These are phyloP conservation scores for Eimeria brunetti DNA, from an alignment of 169 alveolate species.

Conservation along the genomic window DNA sequence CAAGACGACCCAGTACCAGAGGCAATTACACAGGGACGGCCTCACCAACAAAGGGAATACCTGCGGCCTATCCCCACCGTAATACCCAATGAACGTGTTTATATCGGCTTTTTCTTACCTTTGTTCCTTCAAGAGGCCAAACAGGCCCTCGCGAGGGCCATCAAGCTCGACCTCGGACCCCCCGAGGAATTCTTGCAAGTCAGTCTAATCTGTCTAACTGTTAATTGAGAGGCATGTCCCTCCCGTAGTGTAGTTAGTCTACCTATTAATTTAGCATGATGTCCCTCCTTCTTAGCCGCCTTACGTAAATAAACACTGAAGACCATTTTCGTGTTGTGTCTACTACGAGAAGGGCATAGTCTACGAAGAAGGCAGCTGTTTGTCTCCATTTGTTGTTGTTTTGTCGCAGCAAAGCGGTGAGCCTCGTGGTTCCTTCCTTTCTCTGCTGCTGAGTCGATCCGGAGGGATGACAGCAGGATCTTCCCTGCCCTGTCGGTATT, in stretches of 20 bases:
- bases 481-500: constrained; percentile 6
- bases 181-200: constrained; percentile 69
- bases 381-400: neutral
- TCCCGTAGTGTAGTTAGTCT: neutral
- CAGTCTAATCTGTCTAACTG: neutral
- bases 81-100: constrained; percentile 51
- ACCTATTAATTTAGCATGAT: neutral
- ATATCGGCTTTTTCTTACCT: constrained; percentile 73
- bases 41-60: constrained; percentile 1
- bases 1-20: neutral
- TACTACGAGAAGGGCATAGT: neutral
- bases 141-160: constrained; percentile 74
- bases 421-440: constrained; percentile 54
- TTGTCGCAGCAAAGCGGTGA: constrained; percentile 66
- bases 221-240: too few species aligned
- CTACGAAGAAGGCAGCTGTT: too few species aligned
- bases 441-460: constrained; percentile 27
- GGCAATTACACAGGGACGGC: neutral
- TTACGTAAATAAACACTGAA: neutral
- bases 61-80: constrained; percentile 68
- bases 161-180: constrained; percentile 63
- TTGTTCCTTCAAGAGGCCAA: constrained; percentile 78
- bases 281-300: neutral
- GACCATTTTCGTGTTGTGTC: neutral
- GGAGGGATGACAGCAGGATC: constrained; percentile 46